Evolutionary conservation across 208 protist genomes (phyloP), one percentile per base, ranked within the genome.

Genomic region (Leishmania martiniquensis): DNA sequence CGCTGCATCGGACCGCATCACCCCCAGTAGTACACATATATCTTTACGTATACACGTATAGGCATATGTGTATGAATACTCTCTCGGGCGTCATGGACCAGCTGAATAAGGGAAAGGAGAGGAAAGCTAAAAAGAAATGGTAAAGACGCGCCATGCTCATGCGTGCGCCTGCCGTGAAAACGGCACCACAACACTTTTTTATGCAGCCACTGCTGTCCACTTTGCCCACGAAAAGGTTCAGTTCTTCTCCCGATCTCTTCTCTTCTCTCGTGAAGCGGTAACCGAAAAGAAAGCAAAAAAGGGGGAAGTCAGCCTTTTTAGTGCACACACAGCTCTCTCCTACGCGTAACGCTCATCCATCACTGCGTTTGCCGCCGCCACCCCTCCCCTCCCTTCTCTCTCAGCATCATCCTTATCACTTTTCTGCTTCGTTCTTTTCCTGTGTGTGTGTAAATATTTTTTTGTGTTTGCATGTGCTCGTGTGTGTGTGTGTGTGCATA

Each of bases 61-160:
- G n/a, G n/a, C n/a, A n/a, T n/a, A n/a, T n/a, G n/a, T n/a, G n/a
- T n/a, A n/a, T n/a, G n/a, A n/a, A n/a, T n/a, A n/a, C n/a, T n/a
- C n/a, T n/a, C n/a, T n/a, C n/a, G n/a, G n/a, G n/a, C n/a, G n/a
- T n/a, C n/a, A n/a, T n/a, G n/a, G n/a, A n/a, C n/a, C n/a, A n/a
- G n/a, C n/a, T n/a, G n/a, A n/a, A n/a, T n/a, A n/a, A n/a, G n/a
- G n/a, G n/a, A n/a, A n/a, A n/a, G n/a, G n/a, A n/a, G n/a, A n/a
- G n/a, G n/a, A n/a, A n/a, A n/a, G n/a, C n/a, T n/a, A n/a, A n/a
- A n/a, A n/a, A n/a, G n/a, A n/a, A n/a, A n/a, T n/a, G n/a, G n/a
- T n/a, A 66, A 78, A 22, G 62, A 15, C 72, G 12, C 47, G 15
- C 44, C 34, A n/a, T 32, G 45, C 34, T 62, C 39, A 78, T n/a